phyloP scores from a whole-genome alignment of 2,329 filamentous ascomycete species.

The Ophiostoma angusticollis region DNA sequence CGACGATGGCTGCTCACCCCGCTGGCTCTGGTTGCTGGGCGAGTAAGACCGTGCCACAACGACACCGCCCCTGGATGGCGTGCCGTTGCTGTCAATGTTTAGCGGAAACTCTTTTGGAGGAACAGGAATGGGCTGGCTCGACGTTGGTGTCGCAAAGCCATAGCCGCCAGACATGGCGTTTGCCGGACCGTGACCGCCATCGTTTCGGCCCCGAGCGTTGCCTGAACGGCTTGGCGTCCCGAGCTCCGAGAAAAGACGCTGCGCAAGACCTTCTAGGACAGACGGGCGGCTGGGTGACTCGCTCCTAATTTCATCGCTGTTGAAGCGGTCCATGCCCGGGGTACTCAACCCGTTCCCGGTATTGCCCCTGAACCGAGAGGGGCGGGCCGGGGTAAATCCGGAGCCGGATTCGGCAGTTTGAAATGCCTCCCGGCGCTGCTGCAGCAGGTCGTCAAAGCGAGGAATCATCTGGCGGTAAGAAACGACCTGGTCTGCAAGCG shows the following conservation, averaged over 20 bases:
- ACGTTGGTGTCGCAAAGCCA: conserved; percentile 20
- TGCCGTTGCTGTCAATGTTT: conserved; percentile 21
- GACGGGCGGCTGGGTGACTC: conserved; percentile 41
- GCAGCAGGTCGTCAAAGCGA: conserved; percentile 60
- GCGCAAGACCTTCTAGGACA: conserved; percentile 47
- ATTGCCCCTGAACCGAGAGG: neutral
- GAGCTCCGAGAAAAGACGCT: conserved; percentile 48
- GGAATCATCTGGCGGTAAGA: conserved; percentile 52
- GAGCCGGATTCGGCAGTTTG: conserved; percentile 37
- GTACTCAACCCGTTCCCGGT: conserved; percentile 14
- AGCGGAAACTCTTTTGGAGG: conserved; percentile 29
- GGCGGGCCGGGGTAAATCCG: conserved; percentile 1
- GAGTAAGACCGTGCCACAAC: conserved; percentile 28
- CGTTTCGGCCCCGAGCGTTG: conserved; percentile 38
- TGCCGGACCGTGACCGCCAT: conserved; percentile 18
- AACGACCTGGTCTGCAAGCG: conserved; percentile 48
- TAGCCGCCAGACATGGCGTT: conserved; percentile 15
- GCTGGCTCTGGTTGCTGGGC: conserved; percentile 24
- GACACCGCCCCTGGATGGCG: conserved; percentile 19
- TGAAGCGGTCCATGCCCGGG: conserved; percentile 26
- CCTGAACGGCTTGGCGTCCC: conserved; percentile 38
- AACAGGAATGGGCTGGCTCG: conserved; percentile 23
- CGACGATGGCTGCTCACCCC: conserved; percentile 16
- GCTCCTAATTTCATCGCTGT: conserved; percentile 32
- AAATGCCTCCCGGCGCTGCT: conserved; percentile 51